Evolutionary conservation across 441 rosid genomes (phyloP), one percentile per base, ranked within the genome.

Genomic region (Breynia disticha): DNA sequence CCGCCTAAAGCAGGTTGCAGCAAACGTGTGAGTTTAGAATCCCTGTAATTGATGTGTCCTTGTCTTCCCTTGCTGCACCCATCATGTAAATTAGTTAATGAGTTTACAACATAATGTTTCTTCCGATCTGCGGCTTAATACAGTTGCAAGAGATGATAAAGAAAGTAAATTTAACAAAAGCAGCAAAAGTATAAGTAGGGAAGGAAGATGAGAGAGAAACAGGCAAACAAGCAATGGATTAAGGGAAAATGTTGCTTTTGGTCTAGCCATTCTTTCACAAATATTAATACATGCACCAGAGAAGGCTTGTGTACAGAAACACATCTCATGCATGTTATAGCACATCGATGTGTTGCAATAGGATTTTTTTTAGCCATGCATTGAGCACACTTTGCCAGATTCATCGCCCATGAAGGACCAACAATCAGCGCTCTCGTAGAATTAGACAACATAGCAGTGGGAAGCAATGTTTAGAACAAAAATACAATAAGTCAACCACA

Each of bases 1-100:
- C 97, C 98, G 46, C 95, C 90, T 62, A 93, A 72, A 52, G 95
- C 87, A 37, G 95, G 90, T 76, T 89, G 96, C 57, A 93, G 79
- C 56, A 89, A 74, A 28, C 93, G 82, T 19, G 97, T 93, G 70
- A 89, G 72, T 79, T 86, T 88, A 50, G 98, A 86, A 71, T 93
- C 98, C 76, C 97, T 77, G 57, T 77, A 93, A 67, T 87, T 87
- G 73, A 89, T 77, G 67, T 93, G 97, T 54, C 97, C 97, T 44
- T 76, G 75, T 76, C 97, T 84, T 64, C 96, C 95, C 51, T 78
- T 86, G 72, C 96, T 93, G 81, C 70, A 78, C 64, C 67, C 66
- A 68, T 42, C 42, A 69, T 11, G 35, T 22, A 15, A 60, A 51
- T 64, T 55, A 13, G 42, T 18, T 50, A 43, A 43, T 50, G 21